Evolutionary conservation across 225 moss, liverwort and hornwort species (phyloP).

Genomic region (Takakia lepidozioides): DNA sequence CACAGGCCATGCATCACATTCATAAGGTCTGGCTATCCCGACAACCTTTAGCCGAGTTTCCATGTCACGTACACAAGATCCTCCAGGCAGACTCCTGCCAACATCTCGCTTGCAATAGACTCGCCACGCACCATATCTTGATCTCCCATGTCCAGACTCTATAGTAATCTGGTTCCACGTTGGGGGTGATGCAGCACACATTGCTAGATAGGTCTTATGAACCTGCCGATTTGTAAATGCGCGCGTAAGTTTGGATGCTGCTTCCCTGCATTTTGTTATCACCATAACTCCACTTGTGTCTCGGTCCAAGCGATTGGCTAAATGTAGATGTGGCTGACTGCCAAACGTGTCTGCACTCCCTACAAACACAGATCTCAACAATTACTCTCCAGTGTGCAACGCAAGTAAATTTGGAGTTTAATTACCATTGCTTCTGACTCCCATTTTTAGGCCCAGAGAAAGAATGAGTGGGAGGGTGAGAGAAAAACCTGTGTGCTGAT

Average conservation of each 20-base stretch:
- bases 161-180: conserved; percentile 43
- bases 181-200: conserved; percentile 48
- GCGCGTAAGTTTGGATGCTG: conserved; percentile 68
- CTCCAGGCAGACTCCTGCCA: conserved; percentile 74
- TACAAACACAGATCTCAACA: not conserved
- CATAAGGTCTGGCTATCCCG: conserved; percentile 3
- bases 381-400: too few species aligned
- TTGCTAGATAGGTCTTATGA: conserved; percentile 80
- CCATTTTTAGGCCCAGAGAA: too few species aligned
- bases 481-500: too few species aligned
- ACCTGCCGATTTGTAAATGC: conserved; percentile 75
- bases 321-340: conserved; percentile 46
- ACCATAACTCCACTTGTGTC: conserved; percentile 98
- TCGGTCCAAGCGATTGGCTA: conserved; percentile 96
- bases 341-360: not conserved
- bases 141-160: conserved; percentile 92
- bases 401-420: too few species aligned
- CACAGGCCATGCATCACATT: too few species aligned
- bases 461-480: not conserved
- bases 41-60: conserved; percentile 57
- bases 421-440: too few species aligned
- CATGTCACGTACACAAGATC: conserved; percentile 74
- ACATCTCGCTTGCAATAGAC: conserved; percentile 75
- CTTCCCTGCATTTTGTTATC: conserved; percentile 68
- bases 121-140: conserved; percentile 93